Conservation (phyloP, 148 eudicot species). For the Hydrangea macrophylla region DNA sequence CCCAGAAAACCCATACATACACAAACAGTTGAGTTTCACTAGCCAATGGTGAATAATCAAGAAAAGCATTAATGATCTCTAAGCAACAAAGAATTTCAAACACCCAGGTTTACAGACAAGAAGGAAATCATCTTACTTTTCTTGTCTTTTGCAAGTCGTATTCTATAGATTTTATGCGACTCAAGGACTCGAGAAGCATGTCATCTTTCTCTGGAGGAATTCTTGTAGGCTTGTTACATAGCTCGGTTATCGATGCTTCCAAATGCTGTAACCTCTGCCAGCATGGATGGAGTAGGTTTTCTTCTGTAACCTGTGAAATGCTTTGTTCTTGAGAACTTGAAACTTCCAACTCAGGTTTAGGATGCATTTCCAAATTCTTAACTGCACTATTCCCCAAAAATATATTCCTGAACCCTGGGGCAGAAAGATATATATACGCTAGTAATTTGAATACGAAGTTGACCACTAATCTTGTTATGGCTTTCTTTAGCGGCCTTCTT, state of each 20-base stretch:
- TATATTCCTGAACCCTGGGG: constrained; percentile 35
- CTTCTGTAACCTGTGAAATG: constrained; percentile 22
- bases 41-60: background rate
- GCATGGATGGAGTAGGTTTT: constrained; percentile 61
- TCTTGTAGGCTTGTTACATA: constrained; percentile 61
- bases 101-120: background rate
- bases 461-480: constrained; percentile 21
- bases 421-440: constrained; percentile 44
- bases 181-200: constrained; percentile 67
- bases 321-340: constrained; percentile 31
- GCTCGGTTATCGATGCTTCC: constrained; percentile 66
- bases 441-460: constrained; percentile 44
- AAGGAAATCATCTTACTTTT: constrained; percentile 44
- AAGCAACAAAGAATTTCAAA: background rate
- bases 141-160: constrained; percentile 91
- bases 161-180: constrained; percentile 82
- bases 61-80: background rate
- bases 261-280: constrained; percentile 73
- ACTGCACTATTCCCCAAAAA: constrained; percentile 29
- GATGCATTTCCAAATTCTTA: constrained; percentile 25
- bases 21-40: background rate
- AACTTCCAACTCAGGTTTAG: constrained; percentile 23
- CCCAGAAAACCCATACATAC: background rate
- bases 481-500: constrained; percentile 24
- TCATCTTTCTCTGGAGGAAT: constrained; percentile 90